Conservation (phyloP, 2,329 filamentous ascomycete genomes). For the Lithohypha guttulata region DNA sequence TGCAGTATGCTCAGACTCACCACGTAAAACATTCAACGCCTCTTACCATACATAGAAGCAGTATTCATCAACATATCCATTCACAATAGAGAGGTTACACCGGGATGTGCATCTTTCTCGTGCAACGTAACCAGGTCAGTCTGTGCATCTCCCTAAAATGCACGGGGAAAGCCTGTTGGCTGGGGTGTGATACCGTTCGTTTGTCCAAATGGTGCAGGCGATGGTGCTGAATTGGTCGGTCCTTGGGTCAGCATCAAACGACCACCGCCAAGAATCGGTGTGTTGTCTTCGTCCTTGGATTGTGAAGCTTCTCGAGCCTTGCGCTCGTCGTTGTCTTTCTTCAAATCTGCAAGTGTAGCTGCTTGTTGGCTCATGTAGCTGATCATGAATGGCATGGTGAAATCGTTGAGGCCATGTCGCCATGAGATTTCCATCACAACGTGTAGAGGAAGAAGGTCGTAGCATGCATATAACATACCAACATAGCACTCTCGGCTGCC, state of each 20-base stretch:
- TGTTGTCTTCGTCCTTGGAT: conserved; percentile 84
- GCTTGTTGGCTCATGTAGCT: conserved; percentile 91
- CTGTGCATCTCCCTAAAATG: conserved; percentile 33
- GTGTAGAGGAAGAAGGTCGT: conserved; percentile 89
- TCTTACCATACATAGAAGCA: too few species aligned
- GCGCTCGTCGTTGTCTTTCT: conserved; percentile 92
- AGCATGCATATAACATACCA: conserved; percentile 98
- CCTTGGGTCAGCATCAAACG: conserved; percentile 95
- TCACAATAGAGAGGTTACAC: conserved; percentile 2
- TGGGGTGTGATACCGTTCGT: conserved; percentile 84
- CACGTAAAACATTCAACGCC: too few species aligned
- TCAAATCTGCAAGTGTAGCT: conserved; percentile 69
- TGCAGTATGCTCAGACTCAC: too few species aligned
- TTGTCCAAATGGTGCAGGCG: conserved; percentile 60
- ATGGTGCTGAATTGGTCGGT: conserved; percentile 47
- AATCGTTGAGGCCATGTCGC: conserved; percentile 88
- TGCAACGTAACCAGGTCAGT: conserved; percentile 2
- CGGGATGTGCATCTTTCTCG: background rate
- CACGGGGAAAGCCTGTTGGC: conserved; percentile 59
- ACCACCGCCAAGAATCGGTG: conserved; percentile 78
- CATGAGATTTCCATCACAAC: conserved; percentile 92
- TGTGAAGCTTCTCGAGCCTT: conserved; percentile 62
- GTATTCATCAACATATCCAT: background rate
- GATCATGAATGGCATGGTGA: conserved; percentile 99
- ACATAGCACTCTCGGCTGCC: conserved; percentile 98